A percentile compares a stretch with the other conserved stretches of the same genome.
Evolutionary conservation across 352 stramenopile genomes (phyloP).

Genomic region (Phytopythium oedochilum): DNA sequence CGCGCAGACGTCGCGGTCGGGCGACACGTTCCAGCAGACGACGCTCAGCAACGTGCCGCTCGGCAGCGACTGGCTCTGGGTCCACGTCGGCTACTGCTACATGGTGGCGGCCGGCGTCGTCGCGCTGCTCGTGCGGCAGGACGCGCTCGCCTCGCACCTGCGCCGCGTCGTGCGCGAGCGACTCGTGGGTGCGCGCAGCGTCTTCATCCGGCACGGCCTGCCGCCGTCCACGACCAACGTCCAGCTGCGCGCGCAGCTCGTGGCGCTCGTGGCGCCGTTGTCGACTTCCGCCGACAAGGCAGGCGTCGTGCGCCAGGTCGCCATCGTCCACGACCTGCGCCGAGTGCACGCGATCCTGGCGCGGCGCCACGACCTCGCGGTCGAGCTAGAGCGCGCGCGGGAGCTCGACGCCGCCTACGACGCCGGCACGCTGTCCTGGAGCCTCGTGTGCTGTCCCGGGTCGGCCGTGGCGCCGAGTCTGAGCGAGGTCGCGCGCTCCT

Average conservation of each 20-base stretch:
- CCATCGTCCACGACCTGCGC: conserved; percentile 55
- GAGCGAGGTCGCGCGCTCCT: conserved; percentile 32
- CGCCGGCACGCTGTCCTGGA: conserved; percentile 53
- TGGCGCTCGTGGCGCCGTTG: conserved; percentile 19
- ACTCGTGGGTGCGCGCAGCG: conserved; percentile 61
- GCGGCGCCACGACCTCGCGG: conserved; percentile 30
- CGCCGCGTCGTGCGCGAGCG: conserved; percentile 44
- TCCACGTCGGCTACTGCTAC: conserved; percentile 75
- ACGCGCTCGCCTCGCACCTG: conserved; percentile 39
- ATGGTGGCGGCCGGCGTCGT: conserved; percentile 50
- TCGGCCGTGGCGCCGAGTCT: conserved; percentile 44
- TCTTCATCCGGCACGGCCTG: conserved; percentile 63
- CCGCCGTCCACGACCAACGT: conserved; percentile 40
- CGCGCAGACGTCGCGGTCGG: conserved; percentile 19
- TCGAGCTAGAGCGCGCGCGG: conserved; percentile 51
- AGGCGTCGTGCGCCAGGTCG: conserved; percentile 50
- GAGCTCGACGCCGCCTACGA: conserved; percentile 50
- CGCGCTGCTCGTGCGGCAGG: conserved; percentile 43
- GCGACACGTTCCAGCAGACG: conserved; percentile 62
- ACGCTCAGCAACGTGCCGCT: conserved; percentile 84
- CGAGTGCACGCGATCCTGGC: conserved; percentile 57
- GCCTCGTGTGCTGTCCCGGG: conserved; percentile 61
- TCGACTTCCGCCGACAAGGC: conserved; percentile 14
- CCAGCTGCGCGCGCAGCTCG: conserved; percentile 34
- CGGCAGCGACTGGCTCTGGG: conserved; percentile 75